Conservation (phyloP, 129 eudicot species). For the Chrysanthemum seticuspe region DNA sequence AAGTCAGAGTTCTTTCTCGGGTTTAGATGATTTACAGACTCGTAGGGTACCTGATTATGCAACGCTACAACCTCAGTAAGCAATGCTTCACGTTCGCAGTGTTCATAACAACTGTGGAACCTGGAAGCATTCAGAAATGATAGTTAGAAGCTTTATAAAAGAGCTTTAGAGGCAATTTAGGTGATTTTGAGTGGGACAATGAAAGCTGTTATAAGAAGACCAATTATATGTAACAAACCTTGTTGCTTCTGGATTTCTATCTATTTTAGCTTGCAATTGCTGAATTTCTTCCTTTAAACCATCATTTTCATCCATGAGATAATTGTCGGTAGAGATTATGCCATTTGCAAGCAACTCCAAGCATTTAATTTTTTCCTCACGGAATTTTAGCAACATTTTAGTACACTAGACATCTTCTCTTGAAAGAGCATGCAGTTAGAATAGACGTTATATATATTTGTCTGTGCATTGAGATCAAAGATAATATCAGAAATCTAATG, state of each 20-base stretch:
- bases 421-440: constrained; percentile 52
- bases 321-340: constrained; percentile 44
- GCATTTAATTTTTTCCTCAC: constrained; percentile 55
- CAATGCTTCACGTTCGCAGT: too few relatives aligned
- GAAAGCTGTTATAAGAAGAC: too few relatives aligned
- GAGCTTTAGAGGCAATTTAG: too few relatives aligned
- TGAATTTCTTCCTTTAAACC: constrained; percentile 56
- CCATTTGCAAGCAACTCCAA: constrained; percentile 52
- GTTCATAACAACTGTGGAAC: too few relatives aligned
- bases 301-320: constrained; percentile 52
- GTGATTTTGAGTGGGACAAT: too few relatives aligned
- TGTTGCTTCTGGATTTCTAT: constrained; percentile 46
- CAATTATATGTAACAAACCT: constrained; percentile 4
- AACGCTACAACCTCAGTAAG: too few relatives aligned
- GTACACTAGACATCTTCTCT: constrained; percentile 45
- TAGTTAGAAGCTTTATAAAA: too few relatives aligned
- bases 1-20: too few relatives aligned
- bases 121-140: too few relatives aligned
- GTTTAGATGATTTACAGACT: too few relatives aligned
- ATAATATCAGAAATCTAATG: background rate
- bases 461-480: background rate
- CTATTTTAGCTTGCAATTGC: constrained; percentile 46
- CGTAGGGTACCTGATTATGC: too few relatives aligned
- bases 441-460: constrained; percentile 1
- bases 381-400: constrained; percentile 55